Base-by-base conservation (phyloP, 306 rosid genomes). In the Begonia fuchsioides region DNA sequence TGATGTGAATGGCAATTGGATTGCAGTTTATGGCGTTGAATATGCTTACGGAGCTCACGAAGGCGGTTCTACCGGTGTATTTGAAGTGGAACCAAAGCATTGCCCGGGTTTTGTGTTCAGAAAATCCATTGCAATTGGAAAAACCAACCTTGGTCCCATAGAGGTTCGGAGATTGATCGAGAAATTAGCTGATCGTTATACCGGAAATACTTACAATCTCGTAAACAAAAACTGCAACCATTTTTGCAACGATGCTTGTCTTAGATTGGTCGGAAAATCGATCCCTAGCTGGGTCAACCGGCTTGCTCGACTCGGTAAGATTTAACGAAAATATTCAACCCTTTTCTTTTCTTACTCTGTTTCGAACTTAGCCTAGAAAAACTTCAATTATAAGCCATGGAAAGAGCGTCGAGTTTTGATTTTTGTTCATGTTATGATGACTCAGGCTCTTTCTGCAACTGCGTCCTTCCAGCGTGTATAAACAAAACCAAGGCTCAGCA, bases 31-130 rank as follows among this genome's bases (percentile, higher is more conserved):
- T 55, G 93, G 68, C 1, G 59, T 82, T 65, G 98, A 92, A 61
- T 92, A 92, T 62, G 96, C 93, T 13, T 92, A 85, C 63, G 98
- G 98, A 53, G 98, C 98, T 1, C 98, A 92, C 54, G 98, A 92
- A 12, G 80, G 68, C 44, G 39, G 79, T 43, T 62, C 93, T 2
- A 77, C 94, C 3, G 96, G 98, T 40, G 82, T 92, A 52, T 92
- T 92, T 55, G 93, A 85, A 66, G 95, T 92, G 53, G 94, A 85
- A 61, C 96, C 98, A 9, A 77, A 69, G 32, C 55, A 68, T 46
- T 92, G 98, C 52, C 98, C 98, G 10, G 98, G 98, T 19, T 92
- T 92, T 57, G 79, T 86, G 26, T 92, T 85, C 55, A 80, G 98
- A 54, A 85, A 82, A 56, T 85, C 96, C 0, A 69, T 92, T 54